Evolutionary conservation across 257 asterid species (phyloP).

Genomic region (Scutellaria baicalensis): DNA sequence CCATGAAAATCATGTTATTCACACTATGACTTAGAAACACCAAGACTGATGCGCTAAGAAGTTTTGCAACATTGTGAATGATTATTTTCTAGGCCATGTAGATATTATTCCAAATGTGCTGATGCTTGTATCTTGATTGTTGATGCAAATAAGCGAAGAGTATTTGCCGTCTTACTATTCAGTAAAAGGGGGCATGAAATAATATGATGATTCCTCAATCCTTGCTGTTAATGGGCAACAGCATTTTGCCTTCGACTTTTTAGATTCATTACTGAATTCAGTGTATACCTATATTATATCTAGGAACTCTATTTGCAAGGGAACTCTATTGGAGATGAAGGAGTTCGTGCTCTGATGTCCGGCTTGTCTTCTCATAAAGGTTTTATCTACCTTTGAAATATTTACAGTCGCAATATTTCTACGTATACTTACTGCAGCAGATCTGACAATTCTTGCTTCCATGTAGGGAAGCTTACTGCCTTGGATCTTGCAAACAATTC

Average conservation of each 20-base stretch:
- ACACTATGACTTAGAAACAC: background rate
- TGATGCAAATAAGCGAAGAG: background rate
- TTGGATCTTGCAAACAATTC: conserved; percentile 89
- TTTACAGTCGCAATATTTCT: background rate
- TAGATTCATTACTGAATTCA: conserved; percentile 4
- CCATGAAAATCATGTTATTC: background rate
- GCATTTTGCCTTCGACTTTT: background rate
- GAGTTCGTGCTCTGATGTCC: conserved; percentile 68
- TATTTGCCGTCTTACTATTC: background rate
- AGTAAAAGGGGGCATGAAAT: background rate
- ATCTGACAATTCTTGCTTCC: conserved; percentile 8
- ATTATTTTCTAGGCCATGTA: background rate
- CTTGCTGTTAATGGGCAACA: background rate
- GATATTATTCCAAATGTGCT: background rate
- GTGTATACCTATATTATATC: conserved; percentile 16
- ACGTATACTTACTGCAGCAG: background rate
- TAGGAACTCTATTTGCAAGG: conserved; percentile 92
- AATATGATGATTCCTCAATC: background rate
- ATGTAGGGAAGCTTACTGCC: conserved; percentile 62
- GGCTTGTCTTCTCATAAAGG: conserved; percentile 82
- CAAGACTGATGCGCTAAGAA: background rate
- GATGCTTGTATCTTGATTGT: background rate
- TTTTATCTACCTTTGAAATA: conserved; percentile 14
- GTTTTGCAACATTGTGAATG: background rate
- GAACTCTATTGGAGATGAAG: conserved; percentile 93